Conservation (phyloP, 305 asterid genomes). For the Solanum hybrid region DNA sequence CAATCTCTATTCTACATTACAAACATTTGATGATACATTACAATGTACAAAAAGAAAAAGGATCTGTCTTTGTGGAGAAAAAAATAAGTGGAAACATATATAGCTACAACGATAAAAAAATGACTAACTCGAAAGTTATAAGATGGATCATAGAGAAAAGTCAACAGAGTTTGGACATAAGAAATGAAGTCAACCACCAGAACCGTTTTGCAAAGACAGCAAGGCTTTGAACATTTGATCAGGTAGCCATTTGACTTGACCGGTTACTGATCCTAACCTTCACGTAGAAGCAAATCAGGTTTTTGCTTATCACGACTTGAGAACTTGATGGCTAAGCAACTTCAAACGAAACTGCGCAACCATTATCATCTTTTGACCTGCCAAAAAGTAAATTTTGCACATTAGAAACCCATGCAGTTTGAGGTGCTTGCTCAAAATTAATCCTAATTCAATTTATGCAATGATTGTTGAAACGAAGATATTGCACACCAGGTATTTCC, state of each 20-base stretch:
- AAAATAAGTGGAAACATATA: background rate
- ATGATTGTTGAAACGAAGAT: background rate
- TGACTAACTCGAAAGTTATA: background rate
- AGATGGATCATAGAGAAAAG: background rate
- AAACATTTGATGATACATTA: background rate
- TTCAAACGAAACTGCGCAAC: background rate
- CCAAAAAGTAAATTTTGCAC: background rate
- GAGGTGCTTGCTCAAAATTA: background rate
- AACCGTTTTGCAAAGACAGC: background rate
- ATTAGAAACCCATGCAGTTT: background rate
- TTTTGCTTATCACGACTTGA: background rate
- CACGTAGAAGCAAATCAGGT: background rate
- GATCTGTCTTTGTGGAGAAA: background rate
- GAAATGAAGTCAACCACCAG: background rate
- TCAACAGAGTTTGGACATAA: background rate
- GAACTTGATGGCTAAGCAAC: background rate
- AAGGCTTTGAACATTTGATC: background rate
- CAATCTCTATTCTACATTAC: background rate
- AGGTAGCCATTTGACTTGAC: background rate
- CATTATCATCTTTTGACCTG: conserved; percentile 9
- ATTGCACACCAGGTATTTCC: background rate
- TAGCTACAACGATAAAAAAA: background rate
- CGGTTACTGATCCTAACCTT: background rate
- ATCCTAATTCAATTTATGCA: background rate
- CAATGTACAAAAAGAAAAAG: background rate